Base-by-base conservation (phyloP, 73 alveolate species). In the Stentor coeruleus region DNA sequence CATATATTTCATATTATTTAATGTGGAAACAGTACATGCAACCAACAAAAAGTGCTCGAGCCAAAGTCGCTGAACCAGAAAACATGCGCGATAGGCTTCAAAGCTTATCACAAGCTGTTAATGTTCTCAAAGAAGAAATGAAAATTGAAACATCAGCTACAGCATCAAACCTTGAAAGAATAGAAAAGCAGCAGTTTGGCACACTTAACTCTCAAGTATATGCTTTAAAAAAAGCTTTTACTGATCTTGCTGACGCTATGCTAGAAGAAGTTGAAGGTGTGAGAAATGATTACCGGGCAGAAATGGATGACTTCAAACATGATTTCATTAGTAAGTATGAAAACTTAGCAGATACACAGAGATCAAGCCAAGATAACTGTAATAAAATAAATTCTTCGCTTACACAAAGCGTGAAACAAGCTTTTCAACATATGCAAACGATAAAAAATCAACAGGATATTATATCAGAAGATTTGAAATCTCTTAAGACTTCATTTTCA, bases 361-460 rank as follows among this genome's bases (percentile, higher is more conserved):
- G 39, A 2, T 15, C 11, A 26, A 15, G 49, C 11, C 39, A 20
- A 66, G 79, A 66, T 28, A 66, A 66, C 39, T 31, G 15, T 20
- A 20, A 66, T 66, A 20, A 66, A 66, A 1, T 66, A 26, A 66
- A 33, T 33, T 20, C 79, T 1, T 20, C 79, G 0, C 41, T 66
- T 14, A 66, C 79, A 66, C 79, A 26, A 15, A 66, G 40, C 0
- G 33, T 31, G 39, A 66, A 66, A 66, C 79, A 66, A 66, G 79
- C 79, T 66, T 66, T 66, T 66, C 79, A 66, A 31, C 79, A 66
- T 33, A 66, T 66, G 15, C 79, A 66, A 33, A 26, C 79, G 33
- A 1, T 66, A 2, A 66, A 66, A 2, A 31, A 37, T 28, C 11
- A 20, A 20, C 79, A 66, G 33, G 79, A 66, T 26, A 33, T 28